A percentile compares a stretch with the other conserved stretches of the same genome.
Conservation (phyloP, 1,284 basidiomycete species). For the Melampsora larici-populina region DNA sequence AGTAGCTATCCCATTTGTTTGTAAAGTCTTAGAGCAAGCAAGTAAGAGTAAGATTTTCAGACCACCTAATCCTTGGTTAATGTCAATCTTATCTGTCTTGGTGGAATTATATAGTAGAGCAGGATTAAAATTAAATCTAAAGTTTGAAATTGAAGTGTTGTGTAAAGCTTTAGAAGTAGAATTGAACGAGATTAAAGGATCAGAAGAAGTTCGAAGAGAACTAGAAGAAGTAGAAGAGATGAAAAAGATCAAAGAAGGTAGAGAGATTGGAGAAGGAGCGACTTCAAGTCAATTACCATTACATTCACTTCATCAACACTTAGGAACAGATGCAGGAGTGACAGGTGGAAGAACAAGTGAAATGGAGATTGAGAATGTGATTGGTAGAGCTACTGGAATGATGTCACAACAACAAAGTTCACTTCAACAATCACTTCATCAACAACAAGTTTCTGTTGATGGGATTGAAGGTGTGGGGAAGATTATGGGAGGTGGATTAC, state of each 20-base stretch:
- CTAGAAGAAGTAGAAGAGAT: constrained; percentile 5
- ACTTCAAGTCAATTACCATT: too few relatives aligned
- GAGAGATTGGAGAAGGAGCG: too few relatives aligned
- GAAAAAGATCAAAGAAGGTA: too few relatives aligned
- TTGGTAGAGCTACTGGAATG: constrained; percentile 34
- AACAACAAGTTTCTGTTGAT: too few relatives aligned
- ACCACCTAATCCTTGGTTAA: constrained; percentile 96
- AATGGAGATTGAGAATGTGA: constrained; percentile 27
- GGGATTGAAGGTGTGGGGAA: too few relatives aligned
- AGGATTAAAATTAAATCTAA: constrained; percentile 92
- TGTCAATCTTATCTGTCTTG: constrained; percentile 86
- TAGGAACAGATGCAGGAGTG: too few relatives aligned
- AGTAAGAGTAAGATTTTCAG: constrained; percentile 85
- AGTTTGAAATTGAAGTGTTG: constrained; percentile 97
- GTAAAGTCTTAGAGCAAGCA: constrained; percentile 91
- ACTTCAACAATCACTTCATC: background rate
- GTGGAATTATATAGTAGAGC: constrained; percentile 95
- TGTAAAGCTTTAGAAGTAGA: constrained; percentile 89
- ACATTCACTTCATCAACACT: too few relatives aligned
- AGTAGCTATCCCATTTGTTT: constrained; percentile 96
- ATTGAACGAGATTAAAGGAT: constrained; percentile 79
- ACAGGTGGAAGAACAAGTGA: too few relatives aligned
- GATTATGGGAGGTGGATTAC: too few relatives aligned
- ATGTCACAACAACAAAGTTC: background rate
- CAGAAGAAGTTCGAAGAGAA: constrained; percentile 55